Base-by-base conservation (phyloP, 106 monocot genomes). In the Dioscorea zingiberensis region DNA sequence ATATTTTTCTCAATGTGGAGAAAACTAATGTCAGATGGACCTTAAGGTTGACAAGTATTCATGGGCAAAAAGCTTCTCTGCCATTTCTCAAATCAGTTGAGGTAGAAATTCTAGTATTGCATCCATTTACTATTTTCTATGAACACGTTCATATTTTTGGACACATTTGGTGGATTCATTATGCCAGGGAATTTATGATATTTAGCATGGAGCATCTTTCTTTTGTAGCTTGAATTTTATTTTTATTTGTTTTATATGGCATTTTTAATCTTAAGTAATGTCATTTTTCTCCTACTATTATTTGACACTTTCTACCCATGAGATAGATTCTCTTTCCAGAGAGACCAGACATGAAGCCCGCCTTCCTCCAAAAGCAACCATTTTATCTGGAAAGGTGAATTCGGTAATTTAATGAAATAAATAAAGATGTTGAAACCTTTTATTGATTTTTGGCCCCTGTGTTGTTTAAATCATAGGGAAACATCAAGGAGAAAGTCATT, bases 1-100 rank as follows among this genome's bases (percentile, higher is more conserved):
- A 38, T 38, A 18, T 19, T 60, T 70, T 49, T 61, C 5, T 49
- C 30, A 57, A 63, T 81, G 27, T 82, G 90, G 94, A 80, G 68
- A 78, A 85, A 47, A 62, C 66, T 49, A 74, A 63, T 55, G 77
- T 87, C 30, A 80, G 71, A 72, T 94, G 94, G 94, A 76, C 70
- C 9, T 80, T 94, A n/a, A 79, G 77, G 67, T 71, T 94, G 72
- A 63, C 61, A 59, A 94, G 94, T 71, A 44, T 78, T 56, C 94
- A 90, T 83, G 94, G 94, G 51, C 69, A 54, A 45, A 87, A 63
- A 69, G 85, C 87, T 69, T 81, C 83, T 4, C 48, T 94, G 65
- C 78, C 94, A 65, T 94, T 87, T 84, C 68, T 90, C 24, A 75
- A 87, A 53, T 94, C 90, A 27, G 76, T 94, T 55, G 84, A 90